Conservation (phyloP, 176 grass and related monocot species). For the Elymus sibiricus region DNA sequence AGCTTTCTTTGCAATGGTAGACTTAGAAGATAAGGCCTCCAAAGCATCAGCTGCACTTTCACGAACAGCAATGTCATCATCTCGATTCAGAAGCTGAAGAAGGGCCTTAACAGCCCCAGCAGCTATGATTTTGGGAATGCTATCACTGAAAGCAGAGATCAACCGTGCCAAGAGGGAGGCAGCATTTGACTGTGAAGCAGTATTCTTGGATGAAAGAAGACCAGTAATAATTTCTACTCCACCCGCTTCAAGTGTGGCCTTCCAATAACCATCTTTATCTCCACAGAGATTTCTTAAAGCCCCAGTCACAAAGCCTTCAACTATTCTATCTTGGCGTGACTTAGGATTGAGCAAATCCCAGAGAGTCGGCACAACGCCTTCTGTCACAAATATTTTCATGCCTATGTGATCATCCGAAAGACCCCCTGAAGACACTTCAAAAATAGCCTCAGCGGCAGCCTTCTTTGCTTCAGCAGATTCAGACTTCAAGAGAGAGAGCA, state of each 20-base stretch:
- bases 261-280: constrained; percentile 95
- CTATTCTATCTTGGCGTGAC: constrained; percentile 64
- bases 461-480: constrained; percentile 72
- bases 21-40: constrained; percentile 84
- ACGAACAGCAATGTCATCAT: constrained; percentile 84
- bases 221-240: constrained; percentile 95
- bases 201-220: constrained; percentile 86
- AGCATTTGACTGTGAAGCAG: constrained; percentile 88
- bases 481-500: constrained; percentile 85
- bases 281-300: constrained; percentile 93
- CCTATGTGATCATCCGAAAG: constrained; percentile 95
- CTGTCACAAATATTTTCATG: constrained; percentile 98
- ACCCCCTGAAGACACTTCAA: constrained; percentile 84
- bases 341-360: constrained; percentile 81
- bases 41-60: constrained; percentile 97
- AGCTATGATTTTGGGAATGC: constrained; percentile 77
- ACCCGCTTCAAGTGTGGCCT: constrained; percentile 85
- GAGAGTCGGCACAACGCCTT: constrained; percentile 84
- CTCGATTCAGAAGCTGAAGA: constrained; percentile 70
- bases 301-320: constrained; percentile 92
- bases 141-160: constrained; percentile 84
- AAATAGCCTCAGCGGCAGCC: constrained; percentile 87
- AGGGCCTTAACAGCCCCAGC: constrained; percentile 82
- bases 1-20: constrained; percentile 86
- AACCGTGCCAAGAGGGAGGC: constrained; percentile 90